Base-by-base conservation (phyloP, 805 yeast species). In the Wickerhamiella azyma region DNA sequence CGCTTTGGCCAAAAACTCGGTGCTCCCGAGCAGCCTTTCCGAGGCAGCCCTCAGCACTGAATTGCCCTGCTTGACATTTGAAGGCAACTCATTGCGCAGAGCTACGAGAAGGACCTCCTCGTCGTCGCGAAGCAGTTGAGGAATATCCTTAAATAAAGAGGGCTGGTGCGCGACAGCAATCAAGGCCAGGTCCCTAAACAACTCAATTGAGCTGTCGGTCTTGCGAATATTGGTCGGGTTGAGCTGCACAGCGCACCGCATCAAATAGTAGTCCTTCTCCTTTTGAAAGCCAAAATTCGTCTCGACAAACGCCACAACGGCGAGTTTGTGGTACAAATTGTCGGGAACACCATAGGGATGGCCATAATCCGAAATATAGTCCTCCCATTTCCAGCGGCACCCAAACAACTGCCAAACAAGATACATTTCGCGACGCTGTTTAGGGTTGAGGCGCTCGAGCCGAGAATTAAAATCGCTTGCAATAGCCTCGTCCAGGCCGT, bases 311-410 rank as follows among this genome's bases (percentile, higher is more conserved):
- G 43, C 36, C 11, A 40, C 43, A 2, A 40, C 37, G 3, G 43
- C 43, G 2, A 40, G 43, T 17, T 35, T 33, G 29, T 40, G 43
- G 29, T 40, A 40, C 16, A 40, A 16, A n/a, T 40, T 40, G 37
- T 40, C 37, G 14, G 43, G 43, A 5, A 40, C 43, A n/a, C 43
- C 43, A 19, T 40, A 40, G 19, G 43, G 43, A n/a, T 16, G 26
- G 28, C 43, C 43, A 29, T 40, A 35, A 18, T 40, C 43, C 9
- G 30, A 26, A 17, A 29, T 18, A 40, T 40, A 40, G 29, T 40
- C 43, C 28, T 29, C 28, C 43, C 43, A 40, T 17, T 40, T 35
- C 43, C 43, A 40, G 17, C 37, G 21, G 37, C 37, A 29, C 2
- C 43, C 43, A 17, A 26, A 29, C 14, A 26, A 16, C 19, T 40